Conservation (phyloP, 371 early-diverging fungal species). For the Nematocida displodere region DNA sequence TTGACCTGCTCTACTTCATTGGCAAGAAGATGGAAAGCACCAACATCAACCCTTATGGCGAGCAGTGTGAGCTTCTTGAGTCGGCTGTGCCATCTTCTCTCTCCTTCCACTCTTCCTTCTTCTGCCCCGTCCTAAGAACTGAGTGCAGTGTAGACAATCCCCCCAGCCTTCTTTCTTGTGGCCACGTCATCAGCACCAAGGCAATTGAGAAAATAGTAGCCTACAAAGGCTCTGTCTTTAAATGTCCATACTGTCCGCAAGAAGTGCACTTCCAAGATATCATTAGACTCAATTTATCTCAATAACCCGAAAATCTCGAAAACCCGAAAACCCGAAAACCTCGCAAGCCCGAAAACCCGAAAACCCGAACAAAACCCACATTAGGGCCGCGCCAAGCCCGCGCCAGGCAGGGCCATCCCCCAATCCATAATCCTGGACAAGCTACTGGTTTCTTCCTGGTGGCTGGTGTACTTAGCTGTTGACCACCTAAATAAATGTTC, state of each 20-base stretch:
- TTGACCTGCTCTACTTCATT: slow-evolving; percentile 30
- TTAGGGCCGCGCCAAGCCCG: no score
- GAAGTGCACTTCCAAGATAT: slow-evolving; percentile 41
- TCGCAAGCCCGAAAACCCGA: no score
- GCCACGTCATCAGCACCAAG: slow-evolving; percentile 28
- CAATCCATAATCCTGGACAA: no score
- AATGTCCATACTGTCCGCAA: slow-evolving; percentile 50
- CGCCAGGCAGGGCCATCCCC: no score
- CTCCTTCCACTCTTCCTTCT: slow-evolving; percentile 47
- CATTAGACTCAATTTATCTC: slow-evolving; percentile 1
- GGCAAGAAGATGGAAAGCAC: slow-evolving; percentile 47
- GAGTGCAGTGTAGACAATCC: slow-evolving; percentile 44
- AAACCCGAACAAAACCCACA: no score
- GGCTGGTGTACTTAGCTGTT: no score
- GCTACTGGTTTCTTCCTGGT: no score
- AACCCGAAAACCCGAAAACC: no score
- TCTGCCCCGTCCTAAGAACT: slow-evolving; percentile 45
- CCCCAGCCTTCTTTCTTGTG: slow-evolving; percentile 46
- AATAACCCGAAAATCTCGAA: neutral
- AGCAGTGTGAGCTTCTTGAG: slow-evolving; percentile 10
- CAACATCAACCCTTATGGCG: slow-evolving; percentile 34
- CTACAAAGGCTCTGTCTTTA: slow-evolving; percentile 27
- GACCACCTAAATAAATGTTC: no score
- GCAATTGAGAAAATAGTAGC: slow-evolving; percentile 39
- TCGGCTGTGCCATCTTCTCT: slow-evolving; percentile 34